phyloP scores from a whole-genome alignment of 2,329 filamentous ascomycete genomes.

The Orbilia blumenaviensis region DNA sequence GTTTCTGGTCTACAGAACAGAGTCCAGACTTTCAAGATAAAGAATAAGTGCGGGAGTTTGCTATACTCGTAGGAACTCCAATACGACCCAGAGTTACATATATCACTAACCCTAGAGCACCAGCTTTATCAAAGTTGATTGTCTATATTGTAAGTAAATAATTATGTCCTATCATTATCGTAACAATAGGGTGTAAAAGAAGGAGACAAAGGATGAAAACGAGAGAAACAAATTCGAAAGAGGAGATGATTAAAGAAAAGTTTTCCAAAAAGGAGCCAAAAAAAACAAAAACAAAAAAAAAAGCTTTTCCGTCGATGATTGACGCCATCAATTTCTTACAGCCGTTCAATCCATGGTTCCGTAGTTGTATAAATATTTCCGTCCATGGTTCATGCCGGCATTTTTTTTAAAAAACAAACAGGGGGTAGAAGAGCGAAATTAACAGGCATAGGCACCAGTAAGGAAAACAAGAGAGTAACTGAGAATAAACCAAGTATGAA shows the following conservation, averaged over 20 bases:
- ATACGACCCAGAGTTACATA: too few relatives aligned
- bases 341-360: background rate
- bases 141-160: background rate
- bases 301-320: constrained; percentile 12
- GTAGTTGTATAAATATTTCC: constrained; percentile 18
- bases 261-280: too few relatives aligned
- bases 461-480: background rate
- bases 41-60: too few relatives aligned
- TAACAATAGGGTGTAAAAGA: constrained; percentile 60
- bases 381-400: background rate
- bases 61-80: too few relatives aligned
- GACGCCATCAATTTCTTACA: constrained; percentile 2
- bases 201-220: constrained; percentile 51
- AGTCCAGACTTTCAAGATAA: too few relatives aligned
- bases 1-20: too few relatives aligned
- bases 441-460: background rate
- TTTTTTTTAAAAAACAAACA: background rate
- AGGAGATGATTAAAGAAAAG: too few relatives aligned
- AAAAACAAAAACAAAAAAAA: constrained; percentile 58
- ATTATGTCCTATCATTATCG: constrained; percentile 9
- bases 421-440: background rate
- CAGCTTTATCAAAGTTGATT: too few relatives aligned
- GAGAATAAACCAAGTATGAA: too few relatives aligned
- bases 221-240: constrained; percentile 53
- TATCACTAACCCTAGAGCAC: too few relatives aligned